Conservation (phyloP, 208 protist genomes). For the Tetramitus jugosus region DNA sequence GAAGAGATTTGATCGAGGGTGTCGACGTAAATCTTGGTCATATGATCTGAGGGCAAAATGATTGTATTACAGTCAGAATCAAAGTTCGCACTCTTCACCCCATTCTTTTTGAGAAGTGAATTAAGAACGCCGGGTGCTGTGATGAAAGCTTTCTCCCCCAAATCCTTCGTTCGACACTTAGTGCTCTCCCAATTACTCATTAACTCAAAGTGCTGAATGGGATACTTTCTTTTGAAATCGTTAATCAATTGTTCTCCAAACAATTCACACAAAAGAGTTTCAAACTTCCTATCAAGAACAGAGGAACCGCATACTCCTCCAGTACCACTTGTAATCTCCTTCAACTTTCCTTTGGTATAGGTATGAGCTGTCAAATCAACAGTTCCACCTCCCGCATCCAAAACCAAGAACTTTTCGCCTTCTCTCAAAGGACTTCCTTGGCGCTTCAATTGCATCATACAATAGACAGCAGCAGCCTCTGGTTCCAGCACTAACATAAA, state of each 20-base stretch:
- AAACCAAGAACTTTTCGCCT: neutral
- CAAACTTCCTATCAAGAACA: neutral
- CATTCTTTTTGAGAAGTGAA: neutral
- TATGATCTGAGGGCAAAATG: neutral
- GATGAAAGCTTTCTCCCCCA: neutral
- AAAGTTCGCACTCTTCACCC: neutral
- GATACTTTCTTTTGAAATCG: neutral
- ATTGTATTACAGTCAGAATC: neutral
- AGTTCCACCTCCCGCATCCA: neutral
- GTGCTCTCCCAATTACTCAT: neutral
- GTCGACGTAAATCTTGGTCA: neutral
- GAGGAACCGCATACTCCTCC: neutral
- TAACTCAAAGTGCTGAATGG: neutral
- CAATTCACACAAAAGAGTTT: neutral
- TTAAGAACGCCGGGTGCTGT: neutral
- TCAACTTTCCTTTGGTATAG: neutral
- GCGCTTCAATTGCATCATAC: too few species aligned
- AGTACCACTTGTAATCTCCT: neutral
- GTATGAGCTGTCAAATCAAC: neutral
- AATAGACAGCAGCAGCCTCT: constrained; percentile 11
- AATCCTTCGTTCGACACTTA: neutral
- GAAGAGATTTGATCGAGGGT: neutral
- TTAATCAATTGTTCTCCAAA: neutral
- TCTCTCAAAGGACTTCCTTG: neutral
- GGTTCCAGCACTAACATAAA: neutral